Base-by-base conservation (phyloP, 148 eudicot species). In the Amaranthus cruentus region DNA sequence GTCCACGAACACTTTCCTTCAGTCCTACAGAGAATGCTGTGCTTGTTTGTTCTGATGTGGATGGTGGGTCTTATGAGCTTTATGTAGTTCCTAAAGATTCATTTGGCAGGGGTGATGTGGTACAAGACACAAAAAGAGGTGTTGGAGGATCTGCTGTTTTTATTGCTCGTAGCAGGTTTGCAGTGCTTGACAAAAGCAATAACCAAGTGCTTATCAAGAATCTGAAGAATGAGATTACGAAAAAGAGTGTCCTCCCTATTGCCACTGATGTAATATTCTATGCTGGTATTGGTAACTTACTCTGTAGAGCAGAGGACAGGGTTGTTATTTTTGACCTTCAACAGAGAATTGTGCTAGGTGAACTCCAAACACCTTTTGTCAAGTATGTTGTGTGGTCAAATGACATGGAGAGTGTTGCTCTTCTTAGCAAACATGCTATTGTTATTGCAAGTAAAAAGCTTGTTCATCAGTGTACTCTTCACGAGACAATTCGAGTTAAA, bases 381-480 rank as follows among this genome's bases (percentile, higher is more conserved):
- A 91, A 85, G 85, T 91, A 91, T 78, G 68, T 89, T 76, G 85
- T 89, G 11, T 91, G 97, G 97, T 91, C 93, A 73, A 86, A 77
- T 75, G 97, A 93, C 78, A 91, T 93, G 98, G 92, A 93, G 78
- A 93, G 79, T 73, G 91, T 93, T 73, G 95, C 93, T 48, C 82
- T 91, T 83, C 87, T 91, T 11, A 91, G 93, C 81, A 91, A 91
- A 78, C 93, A 91, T 64, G 83, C 85, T 38, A 87, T 91, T 51
- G 90, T 91, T 44, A 86, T 91, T 68, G 88, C 97, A 51, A 83
- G 72, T 73, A 91, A 89, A 78, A 88, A 62, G 81, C 93, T 91
- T 60, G 88, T 87, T 67, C 97, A 87, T 78, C 90, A 79, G 62
- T 91, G 94, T 82, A 91, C 91, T 66, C 87, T 91, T 82, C 97